Percentiles rank a stretch among this genome's conserved stretches.
Evolutionary conservation across 208 protist genomes (phyloP).

Genomic region (Tritrichomonas musculus): DNA sequence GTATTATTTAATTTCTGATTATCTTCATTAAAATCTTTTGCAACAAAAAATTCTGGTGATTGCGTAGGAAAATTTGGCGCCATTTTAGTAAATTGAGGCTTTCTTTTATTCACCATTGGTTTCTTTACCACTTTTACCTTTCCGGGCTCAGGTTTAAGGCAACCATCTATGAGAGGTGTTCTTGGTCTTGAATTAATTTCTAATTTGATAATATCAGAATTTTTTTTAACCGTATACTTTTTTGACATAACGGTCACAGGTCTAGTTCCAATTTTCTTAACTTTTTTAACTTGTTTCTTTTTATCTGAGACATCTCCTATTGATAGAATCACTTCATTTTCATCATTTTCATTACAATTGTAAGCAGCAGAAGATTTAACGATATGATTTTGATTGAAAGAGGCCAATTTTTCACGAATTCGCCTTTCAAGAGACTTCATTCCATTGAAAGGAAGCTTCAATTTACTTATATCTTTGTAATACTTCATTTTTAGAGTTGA

Average conservation of each 20-base stretch:
- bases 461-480: neutral
- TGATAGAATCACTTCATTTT: neutral
- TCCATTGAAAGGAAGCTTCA: neutral
- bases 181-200: neutral
- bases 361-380: too few relatives aligned
- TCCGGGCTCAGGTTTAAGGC: neutral
- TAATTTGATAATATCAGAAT: neutral
- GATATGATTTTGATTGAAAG: neutral
- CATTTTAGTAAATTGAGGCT: neutral
- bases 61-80: neutral
- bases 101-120: neutral
- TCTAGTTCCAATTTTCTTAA: too few relatives aligned
- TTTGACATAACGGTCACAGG: too few relatives aligned
- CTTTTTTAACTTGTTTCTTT: neutral
- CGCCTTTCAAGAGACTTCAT: neutral
- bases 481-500: neutral
- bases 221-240: neutral
- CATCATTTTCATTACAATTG: neutral
- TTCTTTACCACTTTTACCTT: neutral
- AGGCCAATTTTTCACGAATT: neutral
- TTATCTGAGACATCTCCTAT: neutral
- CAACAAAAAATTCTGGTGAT: neutral
- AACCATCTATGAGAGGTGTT: neutral
- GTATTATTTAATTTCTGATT: neutral
- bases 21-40: too few relatives aligned